Evolutionary conservation across 192 early-diverging fungal genomes (phyloP), one percentile per base, ranked within the genome.

Genomic region (Mortierella antarctica): DNA sequence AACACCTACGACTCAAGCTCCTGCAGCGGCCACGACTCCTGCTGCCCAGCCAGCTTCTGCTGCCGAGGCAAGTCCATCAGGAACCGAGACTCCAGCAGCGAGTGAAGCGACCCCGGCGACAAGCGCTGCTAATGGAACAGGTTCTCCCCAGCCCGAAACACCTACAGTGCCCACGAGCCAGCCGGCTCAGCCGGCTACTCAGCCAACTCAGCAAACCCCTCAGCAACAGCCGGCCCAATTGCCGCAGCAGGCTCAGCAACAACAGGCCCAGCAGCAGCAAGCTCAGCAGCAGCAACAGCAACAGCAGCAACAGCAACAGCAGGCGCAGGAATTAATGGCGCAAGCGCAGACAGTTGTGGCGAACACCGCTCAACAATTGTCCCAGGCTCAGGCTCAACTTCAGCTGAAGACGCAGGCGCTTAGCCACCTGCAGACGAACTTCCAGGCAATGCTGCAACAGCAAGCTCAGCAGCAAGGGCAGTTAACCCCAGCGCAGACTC

Each of bases 401-500:
- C 77, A 80, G 17, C 45, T 80, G 39, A 70, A 80, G 6, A 47
- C 60, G 1, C 77, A 80, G 18, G 70, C 77, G 0, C 46, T 80
- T 4, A 58, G 15, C 53, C 69, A 72, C 46, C 57, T 82, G 0
- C 83, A 87, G 62, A 59, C 74, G 1, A 82, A 79, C 55, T 63
- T 81, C 40, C 87, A 88, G 15, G 70, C 69, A 20, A 18, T 75
- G 39, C 50, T 82, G 2, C 70, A 31, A 3, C 31, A 31, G 31
- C 31, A 31, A 31, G 31, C 31, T 31, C 31, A 31, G 31, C 31
- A 73, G 7, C 81, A 82, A 39, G 62, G 62, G 57, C 82, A 82
- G 18, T 9, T 23, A 42, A 20, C 44, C 44, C 57, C 46, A 46
- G 42, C 51, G 7, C 83, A 65, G 56, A 52, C 68, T 2, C 69